Evolutionary conservation across 768 basidiomycete genomes (phyloP), one percentile per base, ranked within the genome.

Genomic region (Trametes sanguinea): DNA sequence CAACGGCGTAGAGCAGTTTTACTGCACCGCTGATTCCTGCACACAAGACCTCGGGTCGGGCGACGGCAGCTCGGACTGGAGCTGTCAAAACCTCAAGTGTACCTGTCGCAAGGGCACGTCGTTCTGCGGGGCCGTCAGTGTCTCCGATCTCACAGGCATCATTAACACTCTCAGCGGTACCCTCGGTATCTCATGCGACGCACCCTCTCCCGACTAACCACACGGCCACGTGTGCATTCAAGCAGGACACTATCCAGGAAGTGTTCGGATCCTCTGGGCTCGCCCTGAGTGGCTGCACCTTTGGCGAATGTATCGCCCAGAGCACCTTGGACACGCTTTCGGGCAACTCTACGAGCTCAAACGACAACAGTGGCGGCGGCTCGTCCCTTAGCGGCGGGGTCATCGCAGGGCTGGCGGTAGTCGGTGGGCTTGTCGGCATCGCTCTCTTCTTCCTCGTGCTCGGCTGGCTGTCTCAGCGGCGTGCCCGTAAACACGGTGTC

Each of bases 291-390:
- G 84, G 82, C 0, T 98, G 95, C 73, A 78, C 76, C 0, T 95
- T 89, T 66, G 95, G 95, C 29, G 95, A 98, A 75, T 97, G 95
- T 73, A 87, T 97, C 14, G 76, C 82, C 3, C 94, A 96, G 72
- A 82, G 80, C 60, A 86, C 90, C 40, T 86, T 97, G 57, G 88
- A 94, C 69, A 77, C 73, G 45, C 72, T 79, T 2, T 70, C 76
- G 33, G 77, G 75, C 7, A 76, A 74, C 52, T 73, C 78, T 2
- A 76, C 75, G 2, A 53, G 68, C 6, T 66, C 74, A 2, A 59
- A 77, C 16, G 48, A 70, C 13, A 67, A 65, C n/a, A 40, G 53
- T 27, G 33, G 54, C 0, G 64, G 67, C 0, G 70, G 76, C 11
- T 76, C 78, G 4, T 75, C 81, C 16, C 83, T 97, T 8, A 81